Evolutionary conservation across 2,329 filamentous ascomycete genomes (phyloP).

Genomic region (Epichloe typhina): DNA sequence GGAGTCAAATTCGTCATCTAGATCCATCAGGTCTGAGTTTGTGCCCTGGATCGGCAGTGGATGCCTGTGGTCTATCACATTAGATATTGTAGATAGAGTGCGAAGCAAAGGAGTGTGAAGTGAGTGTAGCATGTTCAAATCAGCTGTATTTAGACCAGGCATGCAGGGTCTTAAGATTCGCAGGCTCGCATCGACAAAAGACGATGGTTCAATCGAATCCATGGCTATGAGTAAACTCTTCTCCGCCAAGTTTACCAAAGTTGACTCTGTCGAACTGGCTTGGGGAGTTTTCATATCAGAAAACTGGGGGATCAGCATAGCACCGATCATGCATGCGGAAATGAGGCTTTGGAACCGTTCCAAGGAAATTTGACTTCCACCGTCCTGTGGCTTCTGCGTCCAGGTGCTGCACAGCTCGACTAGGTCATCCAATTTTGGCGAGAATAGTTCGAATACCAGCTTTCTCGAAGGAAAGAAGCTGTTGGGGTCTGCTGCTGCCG

Average conservation of each 20-base stretch:
- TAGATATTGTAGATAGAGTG: conserved; percentile 28
- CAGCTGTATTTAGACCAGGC: conserved; percentile 27
- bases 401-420: conserved; percentile 33
- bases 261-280: conserved; percentile 33
- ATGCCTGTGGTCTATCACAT: conserved; percentile 11
- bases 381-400: conserved; percentile 31
- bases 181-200: conserved; percentile 34
- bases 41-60: conserved; percentile 16
- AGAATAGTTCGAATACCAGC: conserved; percentile 39
- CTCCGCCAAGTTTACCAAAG: conserved; percentile 28
- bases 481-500: conserved; percentile 16
- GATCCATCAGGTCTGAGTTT: conserved; percentile 46
- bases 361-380: conserved; percentile 34
- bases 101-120: conserved; percentile 28
- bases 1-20: conserved; percentile 53
- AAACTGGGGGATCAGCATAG: conserved; percentile 34
- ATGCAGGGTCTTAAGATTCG: conserved; percentile 31
- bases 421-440: conserved; percentile 38
- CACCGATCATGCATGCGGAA: conserved; percentile 31
- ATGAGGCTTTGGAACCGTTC: conserved; percentile 41
- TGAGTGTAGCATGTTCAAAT: conserved; percentile 24
- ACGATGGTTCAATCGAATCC: conserved; percentile 30
- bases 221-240: conserved; percentile 27
- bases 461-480: conserved; percentile 32
- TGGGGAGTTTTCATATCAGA: conserved; percentile 32